Evolutionary conservation across 257 asterid species (phyloP).

Genomic region (Prunella vulgaris): DNA sequence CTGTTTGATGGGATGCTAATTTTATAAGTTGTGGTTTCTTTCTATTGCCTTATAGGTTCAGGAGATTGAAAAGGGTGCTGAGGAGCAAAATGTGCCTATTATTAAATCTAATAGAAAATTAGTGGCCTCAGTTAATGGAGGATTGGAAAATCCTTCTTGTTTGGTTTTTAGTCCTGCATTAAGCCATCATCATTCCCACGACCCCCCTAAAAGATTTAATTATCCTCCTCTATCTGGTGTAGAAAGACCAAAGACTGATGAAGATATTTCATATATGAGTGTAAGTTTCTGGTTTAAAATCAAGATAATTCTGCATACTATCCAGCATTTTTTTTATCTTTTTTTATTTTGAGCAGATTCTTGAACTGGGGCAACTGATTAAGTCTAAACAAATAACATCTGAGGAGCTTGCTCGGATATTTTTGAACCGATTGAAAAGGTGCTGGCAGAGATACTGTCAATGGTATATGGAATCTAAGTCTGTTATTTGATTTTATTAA

Average conservation of each 20-base stretch:
- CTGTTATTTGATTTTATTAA: neutral
- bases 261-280: constrained; percentile 86
- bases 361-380: constrained; percentile 75
- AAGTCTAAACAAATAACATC: constrained; percentile 70
- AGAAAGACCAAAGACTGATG: constrained; percentile 54
- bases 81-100: constrained; percentile 61
- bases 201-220: constrained; percentile 32
- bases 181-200: constrained; percentile 28
- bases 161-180: constrained; percentile 68
- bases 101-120: constrained; percentile 54
- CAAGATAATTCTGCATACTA: neutral
- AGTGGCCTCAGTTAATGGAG: constrained; percentile 78
- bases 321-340: neutral
- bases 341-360: constrained; percentile 45
- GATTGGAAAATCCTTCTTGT: constrained; percentile 65
- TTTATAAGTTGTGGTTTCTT: neutral
- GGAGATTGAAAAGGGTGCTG: constrained; percentile 76
- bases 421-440: constrained; percentile 73
- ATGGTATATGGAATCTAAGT: neutral
- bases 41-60: constrained; percentile 37
- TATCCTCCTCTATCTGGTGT: constrained; percentile 48
- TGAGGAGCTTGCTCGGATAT: constrained; percentile 61
- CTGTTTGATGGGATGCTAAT: neutral
- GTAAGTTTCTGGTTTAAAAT: constrained; percentile 35
- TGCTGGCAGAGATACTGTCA: constrained; percentile 5